A percentile compares a stretch with the other conserved stretches of the same genome.
Conservation (phyloP, 2,329 filamentous ascomycete species). For the Rutstroemia sp. region DNA sequence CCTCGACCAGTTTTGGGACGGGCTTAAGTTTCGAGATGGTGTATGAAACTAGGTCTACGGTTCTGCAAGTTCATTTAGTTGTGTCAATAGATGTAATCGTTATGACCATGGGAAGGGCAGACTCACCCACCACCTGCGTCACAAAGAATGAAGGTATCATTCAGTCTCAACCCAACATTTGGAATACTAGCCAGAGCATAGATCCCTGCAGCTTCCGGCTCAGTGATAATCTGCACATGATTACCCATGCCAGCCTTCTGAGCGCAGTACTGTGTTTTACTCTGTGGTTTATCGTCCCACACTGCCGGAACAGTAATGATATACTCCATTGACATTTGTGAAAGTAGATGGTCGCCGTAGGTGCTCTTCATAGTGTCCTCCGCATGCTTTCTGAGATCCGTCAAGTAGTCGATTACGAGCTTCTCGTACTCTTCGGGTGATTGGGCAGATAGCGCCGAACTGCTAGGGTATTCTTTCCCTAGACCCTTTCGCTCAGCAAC, state of each 20-base stretch:
- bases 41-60: neutral
- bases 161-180: neutral
- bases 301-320: constrained; percentile 3
- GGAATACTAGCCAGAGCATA: neutral
- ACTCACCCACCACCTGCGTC: neutral
- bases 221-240: constrained; percentile 1
- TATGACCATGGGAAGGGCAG: neutral
- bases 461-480: neutral
- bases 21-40: neutral
- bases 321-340: neutral
- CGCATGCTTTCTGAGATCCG: neutral
- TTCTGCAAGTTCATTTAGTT: neutral
- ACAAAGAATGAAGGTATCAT: neutral
- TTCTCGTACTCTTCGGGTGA: neutral
- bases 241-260: neutral
- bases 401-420: neutral
- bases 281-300: neutral
- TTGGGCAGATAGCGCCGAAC: neutral
- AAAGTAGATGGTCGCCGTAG: neutral
- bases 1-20: neutral
- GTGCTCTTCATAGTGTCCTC: neutral
- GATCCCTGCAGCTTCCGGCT: neutral
- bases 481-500: neutral
- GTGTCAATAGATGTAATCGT: neutral
- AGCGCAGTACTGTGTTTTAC: neutral